Percentiles rank a stretch among this genome's conserved stretches.
Conservation (phyloP, 306 rosid species). For the Citrullus colocynthis region DNA sequence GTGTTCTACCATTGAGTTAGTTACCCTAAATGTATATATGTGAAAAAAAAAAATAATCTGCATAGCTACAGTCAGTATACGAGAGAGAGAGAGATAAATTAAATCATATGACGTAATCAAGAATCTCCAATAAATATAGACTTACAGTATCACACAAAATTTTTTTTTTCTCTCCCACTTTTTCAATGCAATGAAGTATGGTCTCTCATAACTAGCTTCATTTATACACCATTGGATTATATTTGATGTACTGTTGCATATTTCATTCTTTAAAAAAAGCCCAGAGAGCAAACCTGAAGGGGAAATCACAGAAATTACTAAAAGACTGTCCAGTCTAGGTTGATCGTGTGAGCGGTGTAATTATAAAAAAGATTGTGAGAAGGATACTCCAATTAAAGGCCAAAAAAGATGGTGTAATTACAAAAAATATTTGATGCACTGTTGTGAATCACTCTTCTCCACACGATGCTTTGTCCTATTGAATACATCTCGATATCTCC, state of each 20-base stretch:
- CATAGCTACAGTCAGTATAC: neutral
- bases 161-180: too few species aligned
- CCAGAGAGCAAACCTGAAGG: too few species aligned
- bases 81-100: neutral
- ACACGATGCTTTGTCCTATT: neutral
- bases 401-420: too few species aligned
- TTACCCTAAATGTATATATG: neutral
- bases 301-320: too few species aligned
- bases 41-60: neutral
- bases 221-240: neutral
- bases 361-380: too few species aligned
- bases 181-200: too few species aligned
- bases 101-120: neutral
- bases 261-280: too few species aligned
- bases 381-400: too few species aligned
- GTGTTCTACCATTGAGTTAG: neutral
- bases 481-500: neutral
- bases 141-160: neutral
- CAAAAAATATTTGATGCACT: neutral
- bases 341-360: too few species aligned
- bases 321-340: too few species aligned
- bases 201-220: neutral
- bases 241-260: neutral
- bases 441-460: neutral
- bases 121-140: neutral